A percentile compares a stretch with the other conserved stretches of the same genome.
Evolutionary conservation across 441 rosid species (phyloP).

Genomic region (Eruca vesicaria): DNA sequence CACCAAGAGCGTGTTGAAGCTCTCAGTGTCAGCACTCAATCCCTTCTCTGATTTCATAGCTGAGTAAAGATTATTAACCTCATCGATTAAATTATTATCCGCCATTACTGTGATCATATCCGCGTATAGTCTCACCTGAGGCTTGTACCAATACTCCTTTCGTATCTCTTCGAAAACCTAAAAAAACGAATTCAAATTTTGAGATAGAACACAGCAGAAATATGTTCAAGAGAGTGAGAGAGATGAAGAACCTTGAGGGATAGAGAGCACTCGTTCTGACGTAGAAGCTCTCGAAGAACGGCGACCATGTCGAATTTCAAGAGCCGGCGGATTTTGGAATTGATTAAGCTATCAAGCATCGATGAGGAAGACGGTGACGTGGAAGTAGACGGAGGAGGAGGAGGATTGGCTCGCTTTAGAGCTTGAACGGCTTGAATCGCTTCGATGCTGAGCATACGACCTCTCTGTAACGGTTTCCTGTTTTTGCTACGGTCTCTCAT

Average conservation of each 20-base stretch:
- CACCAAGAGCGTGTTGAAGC: constrained; percentile 52
- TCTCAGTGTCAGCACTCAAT: constrained; percentile 52
- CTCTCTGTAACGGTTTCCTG: constrained; percentile 71
- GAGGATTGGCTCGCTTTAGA: constrained; percentile 58
- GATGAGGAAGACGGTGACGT: constrained; percentile 16
- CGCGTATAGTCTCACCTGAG: constrained; percentile 49
- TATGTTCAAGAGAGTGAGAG: background rate
- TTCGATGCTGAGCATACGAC: constrained; percentile 83
- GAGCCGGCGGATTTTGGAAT: constrained; percentile 63
- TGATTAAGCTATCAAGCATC: constrained; percentile 40
- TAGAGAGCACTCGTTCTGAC: constrained; percentile 68
- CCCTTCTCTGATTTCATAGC: constrained; percentile 48
- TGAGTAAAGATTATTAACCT: constrained; percentile 44
- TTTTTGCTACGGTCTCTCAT: constrained; percentile 75
- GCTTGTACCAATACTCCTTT: constrained; percentile 76
- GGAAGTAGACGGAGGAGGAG: constrained; percentile 13
- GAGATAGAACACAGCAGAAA: background rate
- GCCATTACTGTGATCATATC: constrained; percentile 59
- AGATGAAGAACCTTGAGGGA: constrained; percentile 51
- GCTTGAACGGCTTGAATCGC: constrained; percentile 83
- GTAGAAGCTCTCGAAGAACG: constrained; percentile 76
- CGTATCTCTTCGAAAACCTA: constrained; percentile 74
- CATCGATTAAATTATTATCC: constrained; percentile 46
- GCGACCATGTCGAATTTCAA: constrained; percentile 86
- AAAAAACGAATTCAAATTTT: constrained; percentile 9